These are phyloP conservation scores for Teratosphaeria zuluensis DNA, from an alignment of 2,329 filamentous ascomycete genomes.

Conservation along the genomic window DNA sequence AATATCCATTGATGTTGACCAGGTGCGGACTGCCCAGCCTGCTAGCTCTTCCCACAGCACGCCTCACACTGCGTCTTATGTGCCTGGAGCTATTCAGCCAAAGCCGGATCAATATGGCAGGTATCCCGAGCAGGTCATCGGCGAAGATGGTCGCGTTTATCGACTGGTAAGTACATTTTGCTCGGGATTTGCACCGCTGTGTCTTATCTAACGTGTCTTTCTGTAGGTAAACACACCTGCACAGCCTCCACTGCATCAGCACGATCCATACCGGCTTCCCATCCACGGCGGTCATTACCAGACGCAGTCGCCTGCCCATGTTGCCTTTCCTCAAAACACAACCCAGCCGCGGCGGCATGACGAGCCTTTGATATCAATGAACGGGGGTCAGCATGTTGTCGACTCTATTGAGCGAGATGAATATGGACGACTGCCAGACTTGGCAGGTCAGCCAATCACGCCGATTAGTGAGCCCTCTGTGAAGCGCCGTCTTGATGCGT, in stretches of 20 bases:
- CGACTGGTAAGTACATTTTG: neutral
- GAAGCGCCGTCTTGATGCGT: neutral
- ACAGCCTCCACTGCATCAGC: neutral
- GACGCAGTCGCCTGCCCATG: neutral
- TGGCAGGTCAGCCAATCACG: neutral
- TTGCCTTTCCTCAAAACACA: neutral
- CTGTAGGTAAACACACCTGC: neutral
- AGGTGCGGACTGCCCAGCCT: too few relatives aligned
- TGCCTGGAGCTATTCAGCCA: neutral
- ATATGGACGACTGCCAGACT: neutral
- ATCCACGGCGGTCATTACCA: neutral
- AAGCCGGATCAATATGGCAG: neutral
- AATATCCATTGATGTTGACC: neutral
- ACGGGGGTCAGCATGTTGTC: neutral
- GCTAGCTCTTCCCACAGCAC: neutral
- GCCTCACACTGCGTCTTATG: neutral
- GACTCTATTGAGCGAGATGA: constrained; percentile 2
- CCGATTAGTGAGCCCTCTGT: neutral
- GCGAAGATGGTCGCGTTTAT: neutral
- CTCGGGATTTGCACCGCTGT: neutral
- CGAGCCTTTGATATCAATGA: neutral
- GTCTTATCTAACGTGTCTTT: neutral
- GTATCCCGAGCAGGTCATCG: neutral
- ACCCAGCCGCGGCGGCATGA: neutral
- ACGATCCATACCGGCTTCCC: neutral